A percentile compares a stretch with the other conserved stretches of the same genome.
Evolutionary conservation across 139 green algal genomes (phyloP).

Genomic region (Chlorella sp.): DNA sequence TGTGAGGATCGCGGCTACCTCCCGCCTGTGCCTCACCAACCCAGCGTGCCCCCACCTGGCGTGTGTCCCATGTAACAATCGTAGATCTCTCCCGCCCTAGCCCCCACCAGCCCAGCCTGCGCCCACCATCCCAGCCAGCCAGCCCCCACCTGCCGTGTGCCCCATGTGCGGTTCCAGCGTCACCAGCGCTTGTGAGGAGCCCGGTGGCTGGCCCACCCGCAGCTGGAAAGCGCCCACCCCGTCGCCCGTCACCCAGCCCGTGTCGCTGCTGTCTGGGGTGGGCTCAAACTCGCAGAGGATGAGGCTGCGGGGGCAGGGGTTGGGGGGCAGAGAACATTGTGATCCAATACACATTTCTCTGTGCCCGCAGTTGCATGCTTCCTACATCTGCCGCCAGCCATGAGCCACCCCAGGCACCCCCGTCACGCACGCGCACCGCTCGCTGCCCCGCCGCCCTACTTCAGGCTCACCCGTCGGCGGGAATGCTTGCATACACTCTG

Average conservation of each 20-base stretch:
- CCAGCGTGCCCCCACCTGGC: too few relatives aligned
- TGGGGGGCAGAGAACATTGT: neutral
- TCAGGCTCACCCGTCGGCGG: conserved; percentile 26
- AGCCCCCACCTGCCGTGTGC: conserved; percentile 2
- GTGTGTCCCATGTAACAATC: too few relatives aligned
- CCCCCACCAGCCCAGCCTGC: too few relatives aligned
- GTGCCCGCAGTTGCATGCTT: too few relatives aligned
- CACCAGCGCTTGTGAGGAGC: conserved; percentile 50
- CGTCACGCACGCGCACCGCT: too few relatives aligned
- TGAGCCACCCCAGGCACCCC: too few relatives aligned
- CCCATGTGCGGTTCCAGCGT: conserved; percentile 27
- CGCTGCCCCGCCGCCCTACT: neutral
- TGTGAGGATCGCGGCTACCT: too few relatives aligned
- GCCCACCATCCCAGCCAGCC: neutral
- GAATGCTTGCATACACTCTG: neutral
- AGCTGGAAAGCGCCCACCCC: conserved; percentile 59
- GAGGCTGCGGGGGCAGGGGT: conserved; percentile 19
- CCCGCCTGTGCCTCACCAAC: too few relatives aligned
- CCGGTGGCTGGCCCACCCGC: conserved; percentile 54
- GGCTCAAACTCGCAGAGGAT: conserved; percentile 41
- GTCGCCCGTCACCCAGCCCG: conserved; percentile 40
- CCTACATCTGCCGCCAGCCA: too few relatives aligned
- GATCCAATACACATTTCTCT: neutral
- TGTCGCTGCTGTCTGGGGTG: conserved; percentile 46
- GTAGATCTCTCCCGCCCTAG: too few relatives aligned